Evolutionary conservation across 1,139 yeast species (phyloP).

Genomic region (Schizosaccharomyces versatilis): DNA sequence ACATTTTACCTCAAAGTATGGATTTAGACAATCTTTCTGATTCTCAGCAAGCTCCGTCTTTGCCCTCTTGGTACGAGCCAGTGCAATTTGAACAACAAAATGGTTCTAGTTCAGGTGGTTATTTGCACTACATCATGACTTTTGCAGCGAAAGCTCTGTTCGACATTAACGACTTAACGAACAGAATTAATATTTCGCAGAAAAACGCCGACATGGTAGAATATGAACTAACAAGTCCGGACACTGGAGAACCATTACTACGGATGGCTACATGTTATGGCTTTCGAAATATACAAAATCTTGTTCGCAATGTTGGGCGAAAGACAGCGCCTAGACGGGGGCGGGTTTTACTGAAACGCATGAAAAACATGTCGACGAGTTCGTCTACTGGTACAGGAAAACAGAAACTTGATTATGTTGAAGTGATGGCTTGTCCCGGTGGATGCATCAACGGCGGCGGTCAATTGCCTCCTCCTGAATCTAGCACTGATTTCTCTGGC

Average conservation of each 20-base stretch:
- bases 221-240: conserved; percentile 28
- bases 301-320: conserved; percentile 55
- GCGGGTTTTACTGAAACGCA: conserved; percentile 6
- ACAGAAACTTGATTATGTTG: conserved; percentile 56
- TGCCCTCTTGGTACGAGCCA: conserved; percentile 5
- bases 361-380: conserved; percentile 3
- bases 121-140: conserved; percentile 22
- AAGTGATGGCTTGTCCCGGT: conserved; percentile 94
- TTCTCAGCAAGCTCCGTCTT: neutral
- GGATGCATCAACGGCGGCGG: conserved; percentile 98
- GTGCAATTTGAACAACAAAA: conserved; percentile 21
- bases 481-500: neutral
- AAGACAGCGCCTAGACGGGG: conserved; percentile 15
- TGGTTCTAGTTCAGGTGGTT: conserved; percentile 77
- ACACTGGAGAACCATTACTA: conserved; percentile 14
- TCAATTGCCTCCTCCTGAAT: conserved; percentile 26
- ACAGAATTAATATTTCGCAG: conserved; percentile 26
- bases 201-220: conserved; percentile 61
- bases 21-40: neutral
- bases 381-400: conserved; percentile 30
- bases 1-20: conserved; percentile 18
- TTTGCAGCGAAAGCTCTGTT: conserved; percentile 10
- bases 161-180: conserved; percentile 4
- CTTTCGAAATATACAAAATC: conserved; percentile 60
- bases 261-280: conserved; percentile 11